Evolutionary conservation across 148 eudicot genomes (phyloP).

Genomic region (Oxyria digyna): DNA sequence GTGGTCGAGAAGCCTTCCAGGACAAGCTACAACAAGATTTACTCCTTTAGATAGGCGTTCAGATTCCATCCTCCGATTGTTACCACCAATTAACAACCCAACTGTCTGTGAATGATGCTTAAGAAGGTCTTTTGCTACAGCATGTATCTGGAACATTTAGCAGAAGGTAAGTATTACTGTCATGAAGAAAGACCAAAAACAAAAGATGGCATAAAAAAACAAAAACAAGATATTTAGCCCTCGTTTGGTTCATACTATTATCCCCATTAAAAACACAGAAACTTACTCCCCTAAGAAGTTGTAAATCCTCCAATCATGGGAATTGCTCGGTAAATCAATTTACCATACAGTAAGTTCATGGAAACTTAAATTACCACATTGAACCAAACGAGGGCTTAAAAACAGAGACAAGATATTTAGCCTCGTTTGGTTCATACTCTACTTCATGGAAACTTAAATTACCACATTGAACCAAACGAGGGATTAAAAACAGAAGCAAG

Average conservation of each 20-base stretch:
- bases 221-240: not conserved
- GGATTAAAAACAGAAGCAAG: not conserved
- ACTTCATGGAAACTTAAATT: too few species aligned
- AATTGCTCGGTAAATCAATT: too few species aligned
- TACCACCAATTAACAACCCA: conserved; percentile 83
- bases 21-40: conserved; percentile 76
- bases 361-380: too few species aligned
- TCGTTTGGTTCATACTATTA: too few species aligned
- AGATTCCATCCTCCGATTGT: conserved; percentile 61
- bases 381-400: too few species aligned
- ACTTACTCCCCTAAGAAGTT: too few species aligned
- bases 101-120: conserved; percentile 83
- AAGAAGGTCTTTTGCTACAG: conserved; percentile 73
- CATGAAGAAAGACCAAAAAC: not conserved
- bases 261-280: too few species aligned
- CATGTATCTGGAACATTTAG: conserved; percentile 57
- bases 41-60: conserved; percentile 77
- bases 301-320: too few species aligned
- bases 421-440: too few species aligned
- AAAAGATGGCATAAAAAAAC: not conserved
- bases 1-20: conserved; percentile 94
- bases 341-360: too few species aligned
- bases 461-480: too few species aligned
- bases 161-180: not conserved
- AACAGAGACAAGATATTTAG: too few species aligned